Percentiles rank a stretch among this genome's conserved stretches.
These are phyloP conservation scores for Candida insectorum DNA, from an alignment of 805 yeast species.

Conservation along the genomic window DNA sequence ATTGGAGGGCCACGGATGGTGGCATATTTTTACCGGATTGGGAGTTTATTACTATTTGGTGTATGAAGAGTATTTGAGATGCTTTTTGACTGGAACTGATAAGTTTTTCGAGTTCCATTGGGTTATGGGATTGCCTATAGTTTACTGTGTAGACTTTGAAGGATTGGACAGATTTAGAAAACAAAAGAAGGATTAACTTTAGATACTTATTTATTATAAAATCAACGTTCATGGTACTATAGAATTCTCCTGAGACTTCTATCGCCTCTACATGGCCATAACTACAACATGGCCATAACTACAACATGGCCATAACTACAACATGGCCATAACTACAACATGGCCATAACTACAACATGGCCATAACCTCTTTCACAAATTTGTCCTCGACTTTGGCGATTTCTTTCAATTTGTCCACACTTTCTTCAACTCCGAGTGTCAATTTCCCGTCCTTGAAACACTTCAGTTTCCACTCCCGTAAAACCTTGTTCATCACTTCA, in stretches of 20 bases:
- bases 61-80: conserved; percentile 71
- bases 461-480: conserved; percentile 52
- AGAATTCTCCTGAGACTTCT: too few species aligned
- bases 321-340: too few species aligned
- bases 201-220: not conserved
- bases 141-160: conserved; percentile 23
- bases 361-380: conserved; percentile 45
- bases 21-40: conserved; percentile 85
- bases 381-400: conserved; percentile 27
- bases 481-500: conserved; percentile 42
- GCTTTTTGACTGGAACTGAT: conserved; percentile 58
- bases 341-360: conserved; percentile 24
- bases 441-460: conserved; percentile 31
- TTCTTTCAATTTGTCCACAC: conserved; percentile 29
- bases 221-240: too few species aligned
- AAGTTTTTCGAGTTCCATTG: conserved; percentile 55
- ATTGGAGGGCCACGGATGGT: conserved; percentile 95
- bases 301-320: too few species aligned
- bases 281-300: too few species aligned
- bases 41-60: conserved; percentile 86
- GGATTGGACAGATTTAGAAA: conserved; percentile 20
- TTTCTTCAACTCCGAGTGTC: conserved; percentile 32
- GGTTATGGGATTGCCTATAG: conserved; percentile 58
- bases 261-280: too few species aligned
- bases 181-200: conserved; percentile 4